phyloP scores from a whole-genome alignment of 805 yeast genomes.

The Metahyphopichia silvanorum region DNA sequence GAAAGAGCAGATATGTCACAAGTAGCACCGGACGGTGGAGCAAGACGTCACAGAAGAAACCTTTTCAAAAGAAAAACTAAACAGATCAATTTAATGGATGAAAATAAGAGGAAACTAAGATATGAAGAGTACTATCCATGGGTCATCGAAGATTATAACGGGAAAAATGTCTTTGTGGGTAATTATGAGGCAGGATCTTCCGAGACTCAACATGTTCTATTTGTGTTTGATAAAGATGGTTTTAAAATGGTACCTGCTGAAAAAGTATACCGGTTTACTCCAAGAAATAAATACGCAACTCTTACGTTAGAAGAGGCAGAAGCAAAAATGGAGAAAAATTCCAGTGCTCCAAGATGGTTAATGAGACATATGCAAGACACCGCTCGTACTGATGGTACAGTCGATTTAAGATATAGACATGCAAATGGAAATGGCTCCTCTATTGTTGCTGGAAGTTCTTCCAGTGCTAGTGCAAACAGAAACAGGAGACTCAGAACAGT shows the following conservation, averaged over 20 bases:
- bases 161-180: conserved; percentile 92
- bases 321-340: conserved; percentile 80
- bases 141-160: conserved; percentile 97
- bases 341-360: conserved; percentile 86
- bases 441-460: conserved; percentile 4
- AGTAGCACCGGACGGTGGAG: conserved; percentile 92
- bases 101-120: conserved; percentile 75
- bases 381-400: conserved; percentile 41
- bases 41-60: conserved; percentile 59
- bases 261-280: conserved; percentile 89
- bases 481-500: conserved; percentile 36
- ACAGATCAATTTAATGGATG: conserved; percentile 79
- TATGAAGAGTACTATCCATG: conserved; percentile 97
- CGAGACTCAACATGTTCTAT: conserved; percentile 74
- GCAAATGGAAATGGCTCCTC: too few relatives aligned
- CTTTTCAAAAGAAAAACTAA: conserved; percentile 75
- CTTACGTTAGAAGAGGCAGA: conserved; percentile 96
- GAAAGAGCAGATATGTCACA: conserved; percentile 49
- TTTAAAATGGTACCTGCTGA: conserved; percentile 95
- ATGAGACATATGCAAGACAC: conserved; percentile 82
- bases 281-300: conserved; percentile 89
- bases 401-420: conserved; percentile 48
- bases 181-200: conserved; percentile 88
- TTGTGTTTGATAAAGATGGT: conserved; percentile 82
- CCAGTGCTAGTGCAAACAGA: conserved; percentile 7